Evolutionary conservation across 768 basidiomycete species (phyloP), one percentile per base, ranked within the genome.

Genomic region (Gloeophyllum trabeum): DNA sequence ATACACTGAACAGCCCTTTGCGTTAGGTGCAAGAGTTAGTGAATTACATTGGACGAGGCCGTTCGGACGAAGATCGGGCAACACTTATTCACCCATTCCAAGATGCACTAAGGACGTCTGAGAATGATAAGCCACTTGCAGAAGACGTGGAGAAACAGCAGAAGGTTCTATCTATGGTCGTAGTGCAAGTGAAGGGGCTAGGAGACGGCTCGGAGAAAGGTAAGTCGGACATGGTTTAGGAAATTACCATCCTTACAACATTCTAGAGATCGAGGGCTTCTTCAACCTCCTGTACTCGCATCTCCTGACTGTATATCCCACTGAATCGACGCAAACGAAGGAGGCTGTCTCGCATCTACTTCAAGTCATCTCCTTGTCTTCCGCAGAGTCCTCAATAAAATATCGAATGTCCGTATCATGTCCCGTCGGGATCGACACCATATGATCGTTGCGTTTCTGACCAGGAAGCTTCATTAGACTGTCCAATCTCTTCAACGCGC

Each of bases 261-360:
- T 30, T 23, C 23, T 41, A 85, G 82, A 91, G 62, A 77, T 79
- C 48, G 86, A 90, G 62, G 88, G 88, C 16, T 90, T 89, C 60
- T 90, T 88, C 69, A 89, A 89, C 59, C 69, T 90, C 24, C 56
- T 90, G 34, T 81, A 75, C 52, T 73, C 86, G 2, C 84, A 89
- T 61, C 54, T 88, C 28, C 70, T 84, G 48, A 59, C 70, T 6
- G 62, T 84, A 20, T 80, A 75, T 60, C 60, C 75, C 5, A 46
- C 62, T 37, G 69, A 75, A 43, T 70, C 76, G 4, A 55, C 72
- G 14, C 76, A 81, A 57, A 66, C 66, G n/a, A 73, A 64, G 51
- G 57, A 67, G 41, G 70, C 71, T 50, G 51, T 81, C 35, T 53
- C 59, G 13, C 54, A 62, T 22, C 64, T 88, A 37, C 59, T 82